phyloP scores from a whole-genome alignment of 164 flowering plant species.

The Nymphaea thermarum region DNA sequence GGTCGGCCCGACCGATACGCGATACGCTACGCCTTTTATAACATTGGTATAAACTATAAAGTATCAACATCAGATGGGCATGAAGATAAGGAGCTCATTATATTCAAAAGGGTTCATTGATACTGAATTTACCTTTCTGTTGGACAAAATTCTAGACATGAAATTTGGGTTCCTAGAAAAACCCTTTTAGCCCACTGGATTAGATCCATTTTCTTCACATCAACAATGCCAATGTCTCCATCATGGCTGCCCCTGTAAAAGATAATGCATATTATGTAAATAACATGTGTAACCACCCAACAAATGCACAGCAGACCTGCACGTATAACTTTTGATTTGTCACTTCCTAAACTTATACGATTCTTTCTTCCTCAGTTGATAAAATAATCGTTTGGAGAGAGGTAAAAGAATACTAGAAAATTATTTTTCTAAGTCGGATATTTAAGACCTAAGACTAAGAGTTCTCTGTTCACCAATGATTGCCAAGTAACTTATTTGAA shows the following conservation, averaged over 20 bases:
- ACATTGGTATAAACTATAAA: background rate
- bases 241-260: constrained; percentile 80
- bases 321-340: too few species aligned
- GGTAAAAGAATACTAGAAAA: too few species aligned
- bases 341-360: too few species aligned
- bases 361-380: too few species aligned
- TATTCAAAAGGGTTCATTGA: background rate
- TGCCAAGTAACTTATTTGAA: background rate
- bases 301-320: too few species aligned
- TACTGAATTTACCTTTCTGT: constrained; percentile 52
- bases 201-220: constrained; percentile 77
- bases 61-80: background rate
- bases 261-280: background rate
- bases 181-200: constrained; percentile 75
- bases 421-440: too few species aligned
- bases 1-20: too few species aligned
- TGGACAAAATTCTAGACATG: constrained; percentile 75
- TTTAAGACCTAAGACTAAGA: too few species aligned
- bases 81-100: background rate
- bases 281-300: background rate
- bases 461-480: background rate
- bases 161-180: constrained; percentile 63
- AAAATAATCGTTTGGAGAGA: too few species aligned
- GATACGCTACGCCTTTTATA: too few species aligned
- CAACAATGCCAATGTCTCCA: constrained; percentile 81